A percentile compares a stretch with the other conserved stretches of the same genome.
These are phyloP conservation scores for Candida tibetensis DNA, from an alignment of 805 yeast genomes.

Conservation along the genomic window DNA sequence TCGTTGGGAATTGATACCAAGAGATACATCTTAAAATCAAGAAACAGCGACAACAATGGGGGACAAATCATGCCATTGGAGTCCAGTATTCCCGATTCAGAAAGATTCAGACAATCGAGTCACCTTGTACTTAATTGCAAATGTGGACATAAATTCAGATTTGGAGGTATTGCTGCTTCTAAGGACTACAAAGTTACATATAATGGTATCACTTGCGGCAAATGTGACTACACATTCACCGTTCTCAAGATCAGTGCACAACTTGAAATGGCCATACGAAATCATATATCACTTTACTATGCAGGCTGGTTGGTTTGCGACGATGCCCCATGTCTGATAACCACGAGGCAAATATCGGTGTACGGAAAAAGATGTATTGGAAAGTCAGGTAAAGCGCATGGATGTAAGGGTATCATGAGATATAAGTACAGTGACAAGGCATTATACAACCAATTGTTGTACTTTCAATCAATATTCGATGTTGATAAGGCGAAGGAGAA, in stretches of 20 bases:
- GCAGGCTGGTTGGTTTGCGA: conserved; percentile 86
- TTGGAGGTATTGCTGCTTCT: conserved; percentile 73
- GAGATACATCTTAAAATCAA: conserved; percentile 49
- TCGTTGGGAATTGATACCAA: conserved; percentile 75
- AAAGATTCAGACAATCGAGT: conserved; percentile 69
- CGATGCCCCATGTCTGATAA: conserved; percentile 75
- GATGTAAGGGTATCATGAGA: conserved; percentile 79
- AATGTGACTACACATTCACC: conserved; percentile 54
- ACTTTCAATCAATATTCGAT: conserved; percentile 76
- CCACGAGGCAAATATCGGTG: conserved; percentile 82
- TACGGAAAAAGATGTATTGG: conserved; percentile 86
- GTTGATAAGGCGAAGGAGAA: conserved; percentile 68
- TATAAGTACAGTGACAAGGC: conserved; percentile 75
- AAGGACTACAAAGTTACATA: conserved; percentile 57
- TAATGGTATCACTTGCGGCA: conserved; percentile 67
- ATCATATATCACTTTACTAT: conserved; percentile 72
- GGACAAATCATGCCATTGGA: conserved; percentile 60
- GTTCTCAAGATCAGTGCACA: conserved; percentile 63
- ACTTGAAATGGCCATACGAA: conserved; percentile 68
- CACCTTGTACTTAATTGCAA: conserved; percentile 56
- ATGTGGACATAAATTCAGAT: conserved; percentile 61
- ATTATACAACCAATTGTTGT: conserved; percentile 81
- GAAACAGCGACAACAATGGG: conserved; percentile 29
- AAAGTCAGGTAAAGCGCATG: conserved; percentile 54
- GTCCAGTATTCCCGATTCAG: conserved; percentile 74